Percentiles rank a stretch among this genome's conserved stretches.
Evolutionary conservation across 208 protist genomes (phyloP).

Genomic region (Acanthamoeba lugdunensis): DNA sequence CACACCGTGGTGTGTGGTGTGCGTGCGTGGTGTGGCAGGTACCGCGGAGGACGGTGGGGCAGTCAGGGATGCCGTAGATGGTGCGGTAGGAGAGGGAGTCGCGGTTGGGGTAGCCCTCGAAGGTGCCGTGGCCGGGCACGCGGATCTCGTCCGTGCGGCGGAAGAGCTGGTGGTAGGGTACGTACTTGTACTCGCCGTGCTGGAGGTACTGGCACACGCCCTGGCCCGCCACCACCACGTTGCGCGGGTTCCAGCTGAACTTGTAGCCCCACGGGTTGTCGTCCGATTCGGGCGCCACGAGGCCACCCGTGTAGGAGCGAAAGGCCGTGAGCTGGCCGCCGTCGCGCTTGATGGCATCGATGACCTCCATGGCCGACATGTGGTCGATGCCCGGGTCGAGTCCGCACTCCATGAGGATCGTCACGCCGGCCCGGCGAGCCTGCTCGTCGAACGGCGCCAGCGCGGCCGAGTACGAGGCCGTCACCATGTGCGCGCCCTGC

Average conservation of each 20-base stretch:
- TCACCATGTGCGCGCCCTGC: conserved; percentile 77
- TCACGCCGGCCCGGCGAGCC: conserved; percentile 77
- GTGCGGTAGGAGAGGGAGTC: conserved; percentile 78
- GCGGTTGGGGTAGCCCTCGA: conserved; percentile 86
- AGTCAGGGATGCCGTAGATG: conserved; percentile 78
- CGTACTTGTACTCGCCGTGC: conserved; percentile 74
- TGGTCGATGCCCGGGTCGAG: conserved; percentile 90
- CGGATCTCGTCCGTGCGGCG: conserved; percentile 53
- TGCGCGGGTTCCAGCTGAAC: conserved; percentile 82
- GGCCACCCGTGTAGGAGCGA: conserved; percentile 79
- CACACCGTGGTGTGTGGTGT: conserved; percentile 1
- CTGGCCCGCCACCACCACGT: conserved; percentile 78
- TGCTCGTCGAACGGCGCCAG: conserved; percentile 70
- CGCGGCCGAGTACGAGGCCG: conserved; percentile 43
- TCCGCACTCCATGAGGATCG: conserved; percentile 87
- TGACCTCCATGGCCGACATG: conserved; percentile 75
- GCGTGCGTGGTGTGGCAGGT: conserved; percentile 74
- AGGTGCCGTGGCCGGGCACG: conserved; percentile 21
- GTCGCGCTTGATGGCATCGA: conserved; percentile 72
- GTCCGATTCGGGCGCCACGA: conserved; percentile 77
- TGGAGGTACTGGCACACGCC: conserved; percentile 75
- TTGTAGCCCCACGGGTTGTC: conserved; percentile 84
- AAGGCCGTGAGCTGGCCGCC: conserved; percentile 78
- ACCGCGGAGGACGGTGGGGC: conserved; percentile 84
- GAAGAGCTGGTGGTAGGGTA: conserved; percentile 76